Evolutionary conservation across 2,329 filamentous ascomycete genomes (phyloP).

Genomic region (Amphichorda felina): DNA sequence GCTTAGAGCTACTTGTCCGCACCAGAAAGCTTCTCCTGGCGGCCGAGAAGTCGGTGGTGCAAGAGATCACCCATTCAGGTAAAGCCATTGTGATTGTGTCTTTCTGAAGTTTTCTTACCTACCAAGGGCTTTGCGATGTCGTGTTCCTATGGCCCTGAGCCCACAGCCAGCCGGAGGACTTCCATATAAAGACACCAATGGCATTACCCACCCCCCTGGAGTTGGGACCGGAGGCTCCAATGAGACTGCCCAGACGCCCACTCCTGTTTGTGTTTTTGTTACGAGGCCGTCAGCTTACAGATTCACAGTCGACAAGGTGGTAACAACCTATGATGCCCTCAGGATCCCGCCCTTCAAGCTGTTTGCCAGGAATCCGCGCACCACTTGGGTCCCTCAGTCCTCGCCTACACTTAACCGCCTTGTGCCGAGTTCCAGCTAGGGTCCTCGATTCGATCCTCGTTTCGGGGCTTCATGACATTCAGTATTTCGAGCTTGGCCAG

Average conservation of each 20-base stretch:
- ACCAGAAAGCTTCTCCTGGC: conserved; percentile 51
- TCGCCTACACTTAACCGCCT: not conserved
- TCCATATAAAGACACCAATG: too few species aligned
- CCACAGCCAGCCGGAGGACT: too few species aligned
- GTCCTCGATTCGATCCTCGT: too few species aligned
- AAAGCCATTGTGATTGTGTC: conserved; percentile 57
- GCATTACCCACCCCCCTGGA: too few species aligned
- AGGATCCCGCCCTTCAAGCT: conserved; percentile 1
- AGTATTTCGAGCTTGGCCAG: too few species aligned
- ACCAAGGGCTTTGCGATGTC: not conserved
- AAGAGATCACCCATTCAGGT: conserved; percentile 47
- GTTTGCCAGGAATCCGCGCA: conserved; percentile 1
- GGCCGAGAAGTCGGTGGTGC: conserved; percentile 51
- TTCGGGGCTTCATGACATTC: too few species aligned
- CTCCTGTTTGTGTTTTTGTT: too few species aligned
- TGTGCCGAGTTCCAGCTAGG: not conserved
- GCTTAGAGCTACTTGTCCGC: conserved; percentile 56
- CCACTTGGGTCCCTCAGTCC: not conserved
- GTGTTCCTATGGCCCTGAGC: too few species aligned
- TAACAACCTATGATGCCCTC: not conserved
- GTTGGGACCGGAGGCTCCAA: not conserved
- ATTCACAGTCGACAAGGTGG: not conserved
- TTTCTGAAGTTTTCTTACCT: conserved; percentile 2
- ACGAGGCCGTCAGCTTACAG: not conserved
- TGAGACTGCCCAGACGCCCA: too few species aligned